Conservation (phyloP, 306 rosid species). For the Rubus idaeus region DNA sequence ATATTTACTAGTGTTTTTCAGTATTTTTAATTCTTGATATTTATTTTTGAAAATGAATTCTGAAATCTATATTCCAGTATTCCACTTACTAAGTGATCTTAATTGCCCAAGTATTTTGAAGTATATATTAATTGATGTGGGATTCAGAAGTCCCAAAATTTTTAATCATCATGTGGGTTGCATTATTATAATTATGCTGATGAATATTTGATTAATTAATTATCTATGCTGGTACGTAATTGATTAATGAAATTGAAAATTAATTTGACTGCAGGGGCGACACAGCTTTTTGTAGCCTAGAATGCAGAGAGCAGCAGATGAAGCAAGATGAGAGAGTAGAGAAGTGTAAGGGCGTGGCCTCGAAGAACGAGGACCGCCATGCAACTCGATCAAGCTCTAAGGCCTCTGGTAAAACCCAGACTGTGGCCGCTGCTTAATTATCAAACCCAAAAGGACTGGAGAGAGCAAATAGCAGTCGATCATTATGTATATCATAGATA, state of each 20-base stretch:
- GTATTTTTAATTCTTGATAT: no score
- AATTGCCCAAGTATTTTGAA: neutral
- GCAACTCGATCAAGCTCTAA: conserved; percentile 27
- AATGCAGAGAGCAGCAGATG: conserved; percentile 83
- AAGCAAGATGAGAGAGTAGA: conserved; percentile 59
- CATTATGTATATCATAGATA: neutral
- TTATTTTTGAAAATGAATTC: neutral
- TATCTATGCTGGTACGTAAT: neutral
- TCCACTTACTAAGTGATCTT: neutral
- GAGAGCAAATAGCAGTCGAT: neutral
- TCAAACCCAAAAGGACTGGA: neutral
- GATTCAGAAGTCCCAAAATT: neutral
- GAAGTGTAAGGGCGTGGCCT: conserved; percentile 28
- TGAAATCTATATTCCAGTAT: neutral
- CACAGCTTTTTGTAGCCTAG: conserved; percentile 84
- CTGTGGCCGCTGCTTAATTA: conserved; percentile 40
- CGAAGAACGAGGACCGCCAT: conserved; percentile 35
- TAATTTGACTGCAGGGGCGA: conserved; percentile 65
- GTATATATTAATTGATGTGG: neutral
- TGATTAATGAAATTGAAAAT: neutral
- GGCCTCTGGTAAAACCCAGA: conserved; percentile 36
- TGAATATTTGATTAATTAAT: neutral
- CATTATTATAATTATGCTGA: neutral
- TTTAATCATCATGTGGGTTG: neutral
- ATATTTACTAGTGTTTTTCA: no score